Evolutionary conservation across 2,329 filamentous ascomycete species (phyloP).

Genomic region (Aspergillus fructus): DNA sequence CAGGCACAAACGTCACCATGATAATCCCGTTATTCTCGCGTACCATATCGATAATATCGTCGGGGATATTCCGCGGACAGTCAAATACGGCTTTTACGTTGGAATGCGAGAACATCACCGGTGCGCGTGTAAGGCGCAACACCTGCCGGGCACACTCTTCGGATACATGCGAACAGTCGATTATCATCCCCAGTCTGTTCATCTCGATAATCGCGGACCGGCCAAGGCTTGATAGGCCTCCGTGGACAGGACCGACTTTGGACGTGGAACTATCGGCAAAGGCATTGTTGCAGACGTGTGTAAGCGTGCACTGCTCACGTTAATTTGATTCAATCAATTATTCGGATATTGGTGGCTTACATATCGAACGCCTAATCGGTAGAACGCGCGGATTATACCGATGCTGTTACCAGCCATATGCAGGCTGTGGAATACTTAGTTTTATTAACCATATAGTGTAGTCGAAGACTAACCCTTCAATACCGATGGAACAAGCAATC

Average conservation of each 20-base stretch:
- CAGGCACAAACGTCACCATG: constrained; percentile 5
- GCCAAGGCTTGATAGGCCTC: neutral
- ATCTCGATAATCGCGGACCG: constrained; percentile 5
- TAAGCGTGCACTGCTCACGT: constrained; percentile 12
- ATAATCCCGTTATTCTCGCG: neutral
- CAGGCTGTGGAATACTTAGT: neutral
- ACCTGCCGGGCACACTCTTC: neutral
- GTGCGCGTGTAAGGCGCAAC: neutral
- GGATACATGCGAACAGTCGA: constrained; percentile 5
- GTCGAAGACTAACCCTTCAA: neutral
- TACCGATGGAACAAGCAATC: constrained; percentile 1
- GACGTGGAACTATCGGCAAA: constrained; percentile 12
- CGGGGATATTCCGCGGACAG: neutral
- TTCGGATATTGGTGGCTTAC: neutral
- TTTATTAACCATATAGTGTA: too few relatives aligned
- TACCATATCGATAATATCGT: neutral
- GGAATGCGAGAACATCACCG: constrained; percentile 1
- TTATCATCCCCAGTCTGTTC: constrained; percentile 14
- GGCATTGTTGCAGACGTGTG: constrained; percentile 23
- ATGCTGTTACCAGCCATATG: constrained; percentile 19
- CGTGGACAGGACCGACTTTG: neutral
- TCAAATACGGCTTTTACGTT: neutral
- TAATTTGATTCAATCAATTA: too few relatives aligned
- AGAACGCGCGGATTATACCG: constrained; percentile 20
- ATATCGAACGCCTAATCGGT: constrained; percentile 21